phyloP scores from a whole-genome alignment of 75 land plant genomes.

The Picea glauca region DNA sequence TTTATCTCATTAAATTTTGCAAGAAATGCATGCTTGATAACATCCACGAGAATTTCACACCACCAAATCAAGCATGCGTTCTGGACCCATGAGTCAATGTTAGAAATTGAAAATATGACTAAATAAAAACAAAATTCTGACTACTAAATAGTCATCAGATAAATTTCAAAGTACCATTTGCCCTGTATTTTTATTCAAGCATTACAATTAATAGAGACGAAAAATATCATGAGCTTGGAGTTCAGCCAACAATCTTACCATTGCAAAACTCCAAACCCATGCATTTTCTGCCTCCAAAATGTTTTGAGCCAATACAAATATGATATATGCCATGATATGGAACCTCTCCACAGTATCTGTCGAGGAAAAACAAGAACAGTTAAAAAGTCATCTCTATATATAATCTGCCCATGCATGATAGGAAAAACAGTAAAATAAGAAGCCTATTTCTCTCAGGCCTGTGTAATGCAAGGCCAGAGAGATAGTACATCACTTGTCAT shows the following conservation, averaged over 20 bases:
- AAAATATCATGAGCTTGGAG: background rate
- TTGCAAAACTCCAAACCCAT: conserved; percentile 72
- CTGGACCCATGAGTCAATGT: conserved; percentile 29
- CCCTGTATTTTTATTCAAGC: background rate
- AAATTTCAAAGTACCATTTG: background rate
- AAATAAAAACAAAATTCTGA: conserved; percentile 1
- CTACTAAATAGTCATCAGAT: background rate
- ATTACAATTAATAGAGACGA: background rate
- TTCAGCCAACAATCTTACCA: conserved; percentile 36
- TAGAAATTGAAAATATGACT: background rate
- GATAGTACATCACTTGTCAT: too few relatives aligned
- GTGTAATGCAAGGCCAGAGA: too few relatives aligned
- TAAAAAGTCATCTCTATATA: background rate
- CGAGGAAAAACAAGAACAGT: conserved; percentile 5
- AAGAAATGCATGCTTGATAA: conserved; percentile 92
- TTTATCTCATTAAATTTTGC: conserved; percentile 97
- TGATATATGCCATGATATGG: conserved; percentile 79
- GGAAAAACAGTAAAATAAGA: background rate
- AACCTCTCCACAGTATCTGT: conserved; percentile 97
- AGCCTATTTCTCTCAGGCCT: background rate
- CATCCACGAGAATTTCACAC: conserved; percentile 86
- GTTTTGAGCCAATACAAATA: conserved; percentile 95
- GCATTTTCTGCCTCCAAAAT: conserved; percentile 84
- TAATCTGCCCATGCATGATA: background rate
- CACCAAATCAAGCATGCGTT: conserved; percentile 80